Conservation (phyloP, 306 rosid species). For the Gastrolobium villosum region DNA sequence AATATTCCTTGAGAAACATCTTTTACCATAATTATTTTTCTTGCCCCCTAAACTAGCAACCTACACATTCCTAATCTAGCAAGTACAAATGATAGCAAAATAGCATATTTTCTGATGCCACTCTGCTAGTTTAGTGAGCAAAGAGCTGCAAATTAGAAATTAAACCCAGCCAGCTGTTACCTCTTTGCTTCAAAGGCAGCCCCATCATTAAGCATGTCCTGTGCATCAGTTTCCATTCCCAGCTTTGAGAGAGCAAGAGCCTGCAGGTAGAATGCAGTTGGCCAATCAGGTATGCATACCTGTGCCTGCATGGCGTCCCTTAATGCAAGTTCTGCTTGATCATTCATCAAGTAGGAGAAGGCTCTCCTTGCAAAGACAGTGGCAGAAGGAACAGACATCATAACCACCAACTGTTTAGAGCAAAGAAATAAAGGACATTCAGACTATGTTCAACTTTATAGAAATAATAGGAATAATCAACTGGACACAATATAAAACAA, state of each 20-base stretch:
- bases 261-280: slow-evolving; percentile 92
- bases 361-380: slow-evolving; percentile 93
- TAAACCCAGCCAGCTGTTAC: slow-evolving; percentile 83
- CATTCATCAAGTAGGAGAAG: slow-evolving; percentile 85
- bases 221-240: slow-evolving; percentile 98
- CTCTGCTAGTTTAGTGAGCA: slow-evolving; percentile 46
- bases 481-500: slow-evolving; percentile 2
- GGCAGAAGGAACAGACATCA: slow-evolving; percentile 86
- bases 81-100: slow-evolving; percentile 48
- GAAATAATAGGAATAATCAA: neutral
- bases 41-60: slow-evolving; percentile 49
- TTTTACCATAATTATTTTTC: slow-evolving; percentile 35
- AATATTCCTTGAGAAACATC: slow-evolving; percentile 42
- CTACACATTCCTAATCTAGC: slow-evolving; percentile 52
- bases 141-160: slow-evolving; percentile 9
- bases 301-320: slow-evolving; percentile 98
- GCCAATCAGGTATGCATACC: slow-evolving; percentile 97
- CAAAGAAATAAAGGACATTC: slow-evolving; percentile 23
- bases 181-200: slow-evolving; percentile 84
- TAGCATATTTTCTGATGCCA: slow-evolving; percentile 45
- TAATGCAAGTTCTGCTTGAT: slow-evolving; percentile 84
- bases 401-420: slow-evolving; percentile 69
- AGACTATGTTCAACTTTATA: slow-evolving; percentile 15
- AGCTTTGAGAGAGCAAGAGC: slow-evolving; percentile 95
- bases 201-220: slow-evolving; percentile 95